These are phyloP conservation scores for Lipomyces yamadae DNA, from an alignment of 805 yeast genomes.

Conservation along the genomic window DNA sequence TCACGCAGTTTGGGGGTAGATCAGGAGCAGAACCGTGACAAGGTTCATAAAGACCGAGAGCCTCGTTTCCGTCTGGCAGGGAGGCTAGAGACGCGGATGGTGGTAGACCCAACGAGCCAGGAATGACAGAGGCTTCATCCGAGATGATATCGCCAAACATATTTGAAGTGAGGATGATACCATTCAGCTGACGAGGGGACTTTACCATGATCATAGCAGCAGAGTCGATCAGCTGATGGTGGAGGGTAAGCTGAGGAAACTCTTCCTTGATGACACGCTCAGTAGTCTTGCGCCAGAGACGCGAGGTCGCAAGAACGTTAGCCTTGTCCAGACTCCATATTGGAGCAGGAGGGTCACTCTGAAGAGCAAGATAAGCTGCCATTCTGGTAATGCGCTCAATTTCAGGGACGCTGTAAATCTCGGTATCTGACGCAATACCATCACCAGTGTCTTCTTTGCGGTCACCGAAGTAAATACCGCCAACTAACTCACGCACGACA, in stretches of 20 bases:
- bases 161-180: constrained; percentile 88
- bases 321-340: constrained; percentile 98
- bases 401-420: constrained; percentile 86
- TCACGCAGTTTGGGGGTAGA: constrained; percentile 81
- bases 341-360: constrained; percentile 90
- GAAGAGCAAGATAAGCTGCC: constrained; percentile 97
- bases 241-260: constrained; percentile 84
- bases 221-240: constrained; percentile 96
- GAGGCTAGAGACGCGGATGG: constrained; percentile 97
- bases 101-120: constrained; percentile 93
- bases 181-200: constrained; percentile 88
- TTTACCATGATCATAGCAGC: constrained; percentile 98
- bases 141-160: constrained; percentile 99
- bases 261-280: constrained; percentile 81
- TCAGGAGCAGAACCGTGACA: constrained; percentile 99
- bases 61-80: constrained; percentile 91
- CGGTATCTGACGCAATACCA: constrained; percentile 92
- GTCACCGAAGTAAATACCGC: constrained; percentile 97
- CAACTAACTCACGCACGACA: constrained; percentile 95
- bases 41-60: constrained; percentile 97
- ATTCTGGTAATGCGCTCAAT: constrained; percentile 94
- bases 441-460: constrained; percentile 88
- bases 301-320: constrained; percentile 92
- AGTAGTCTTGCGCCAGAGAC: constrained; percentile 95
- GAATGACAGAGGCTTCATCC: constrained; percentile 97